These are phyloP conservation scores for Lavandula angustifolia DNA, from an alignment of 257 asterid species.

Conservation along the genomic window DNA sequence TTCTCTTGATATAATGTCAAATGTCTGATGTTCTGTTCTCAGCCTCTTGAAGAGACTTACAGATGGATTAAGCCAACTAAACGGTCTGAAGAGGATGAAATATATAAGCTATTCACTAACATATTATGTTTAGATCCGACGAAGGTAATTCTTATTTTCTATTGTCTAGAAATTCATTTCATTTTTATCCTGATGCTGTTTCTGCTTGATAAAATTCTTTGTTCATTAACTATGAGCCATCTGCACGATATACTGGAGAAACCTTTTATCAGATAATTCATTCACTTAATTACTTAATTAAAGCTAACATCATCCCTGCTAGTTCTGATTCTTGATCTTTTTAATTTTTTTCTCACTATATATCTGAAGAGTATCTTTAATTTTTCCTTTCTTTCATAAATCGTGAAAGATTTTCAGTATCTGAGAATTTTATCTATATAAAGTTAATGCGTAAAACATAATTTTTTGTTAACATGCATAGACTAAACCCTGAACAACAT, in stretches of 20 bases:
- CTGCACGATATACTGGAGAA: not conserved
- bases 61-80: constrained; percentile 70
- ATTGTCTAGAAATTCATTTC: not conserved
- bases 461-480: not conserved
- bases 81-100: constrained; percentile 64
- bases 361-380: not conserved
- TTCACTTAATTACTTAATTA: not conserved
- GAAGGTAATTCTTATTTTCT: constrained; percentile 51
- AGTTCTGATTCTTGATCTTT: not conserved
- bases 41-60: constrained; percentile 93
- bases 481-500: not conserved
- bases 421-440: not conserved
- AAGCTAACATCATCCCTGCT: not conserved
- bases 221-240: constrained; percentile 14
- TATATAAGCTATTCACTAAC: constrained; percentile 73
- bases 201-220: constrained; percentile 19
- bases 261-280: constrained; percentile 8
- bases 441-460: constrained; percentile 6
- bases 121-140: constrained; percentile 70
- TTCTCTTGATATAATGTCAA: constrained; percentile 21
- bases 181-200: constrained; percentile 11
- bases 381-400: constrained; percentile 6
- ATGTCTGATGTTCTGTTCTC: constrained; percentile 37
- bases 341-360: constrained; percentile 15
- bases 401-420: not conserved